Evolutionary conservation across 2,329 filamentous ascomycete genomes (phyloP), one percentile per base, ranked within the genome.

Genomic region (Talaromyces albobiverticillius): DNA sequence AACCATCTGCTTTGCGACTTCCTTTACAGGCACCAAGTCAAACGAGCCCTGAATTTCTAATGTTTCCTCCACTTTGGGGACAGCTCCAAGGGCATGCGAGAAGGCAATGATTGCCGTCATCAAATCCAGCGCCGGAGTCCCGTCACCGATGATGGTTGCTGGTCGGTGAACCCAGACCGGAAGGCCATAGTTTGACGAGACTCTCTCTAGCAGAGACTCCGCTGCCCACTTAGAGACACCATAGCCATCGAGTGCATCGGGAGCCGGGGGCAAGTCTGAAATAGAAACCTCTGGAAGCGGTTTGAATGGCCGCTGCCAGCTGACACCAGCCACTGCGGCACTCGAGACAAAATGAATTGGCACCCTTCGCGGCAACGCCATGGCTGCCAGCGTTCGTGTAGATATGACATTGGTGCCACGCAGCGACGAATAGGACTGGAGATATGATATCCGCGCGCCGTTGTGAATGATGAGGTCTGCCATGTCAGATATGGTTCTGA

Each of bases 381-480:
- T 36, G 7, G 45, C 34, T 4, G 57, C 57, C 1, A 72, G 49
- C 14, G 59, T 55, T 34, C 57, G 58, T 1, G 62, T 69, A 0
- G 66, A 59, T 0, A 42, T 20, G 2, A 69, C 45, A 53, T 71
- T 72, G 1, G 55, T 26, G 1, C 32, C 5, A 1, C 58, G 58
- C 1, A 73, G 59, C 1, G 50, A 42, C 4, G 54, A 47, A 54
- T 72, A 73, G 9, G 45, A 59, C 18, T 71, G 61, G 51, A 61
- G 47, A 51, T 61, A 66, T 0, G 62, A 65, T 14, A 60, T 55
- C 11, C 72, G 68, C 16, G 77, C 76, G 3, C 74, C 80, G 50
- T 68, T 72, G 63, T 82, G 85, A 23, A 87, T 77, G 47, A 86
- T 76, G 3, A 77, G 61, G 59, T 79, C 71, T 1, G 66, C 70